Base-by-base conservation (phyloP, 495 filamentous ascomycete genomes). In the Podospora sp. region DNA sequence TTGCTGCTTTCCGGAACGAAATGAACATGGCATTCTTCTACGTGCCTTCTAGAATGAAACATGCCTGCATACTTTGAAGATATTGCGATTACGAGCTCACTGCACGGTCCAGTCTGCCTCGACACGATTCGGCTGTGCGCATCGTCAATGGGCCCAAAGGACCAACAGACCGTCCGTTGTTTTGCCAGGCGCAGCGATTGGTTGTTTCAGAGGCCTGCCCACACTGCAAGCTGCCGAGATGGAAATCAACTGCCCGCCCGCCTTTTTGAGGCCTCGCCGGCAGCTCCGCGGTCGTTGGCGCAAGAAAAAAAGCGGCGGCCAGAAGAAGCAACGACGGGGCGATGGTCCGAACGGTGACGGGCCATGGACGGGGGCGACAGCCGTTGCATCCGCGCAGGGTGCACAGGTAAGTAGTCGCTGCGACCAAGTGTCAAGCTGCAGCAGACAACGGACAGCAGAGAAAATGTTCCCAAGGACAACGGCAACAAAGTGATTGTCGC, bases 11-110 rank as follows among this genome's bases (percentile, higher is more conserved):
- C 40, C 55, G 50, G 49, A 21, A 61, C 65, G 65, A 73, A 68
- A 66, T 69, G 57, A 72, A 67, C 60, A 63, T 65, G 63, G 62
- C 63, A 69, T 69, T 57, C 69, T 65, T 71, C 71, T 65, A 69
- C 70, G 57, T 51, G 60, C 11, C 68, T 74, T 73, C 72, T 76
- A 74, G 74, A 76, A 74, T 74, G 72, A 68, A 73, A 72, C 68
- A 71, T 70, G 67, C 69, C 63, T 74, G 65, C 65, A 73, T 53
- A 22, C 25, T 59, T 35, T 57, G 60, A 58, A 65, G 57, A 67
- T 35, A 66, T 61, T n/a, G 16, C 56, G 59, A 65, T 66, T 61
- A 33, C 63, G 33, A 65, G 62, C 29, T 29, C 49, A 69, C 66
- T 57, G 62, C 63, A 72, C 70, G 29, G 72, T 72, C 62, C 52